These are phyloP conservation scores for Crinitomyces ghanaensis DNA, from an alignment of 805 yeast species.

Conservation along the genomic window DNA sequence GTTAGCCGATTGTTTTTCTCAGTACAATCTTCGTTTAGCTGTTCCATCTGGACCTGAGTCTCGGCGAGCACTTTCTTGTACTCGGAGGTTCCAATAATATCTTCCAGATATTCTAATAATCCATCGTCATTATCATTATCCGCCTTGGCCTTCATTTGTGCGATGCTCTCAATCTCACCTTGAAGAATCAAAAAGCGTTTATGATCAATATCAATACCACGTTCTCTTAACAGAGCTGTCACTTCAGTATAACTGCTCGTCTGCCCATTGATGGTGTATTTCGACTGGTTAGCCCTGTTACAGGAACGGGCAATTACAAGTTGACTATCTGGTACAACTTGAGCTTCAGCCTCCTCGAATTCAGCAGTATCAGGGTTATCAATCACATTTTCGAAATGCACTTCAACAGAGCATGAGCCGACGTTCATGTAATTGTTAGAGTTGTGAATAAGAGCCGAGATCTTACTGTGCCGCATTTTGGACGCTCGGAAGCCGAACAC, in stretches of 20 bases:
- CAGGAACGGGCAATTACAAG: slow-evolving; percentile 76
- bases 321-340: slow-evolving; percentile 40
- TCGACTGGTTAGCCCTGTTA: slow-evolving; percentile 60
- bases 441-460: slow-evolving; percentile 87
- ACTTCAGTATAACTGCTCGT: slow-evolving; percentile 71
- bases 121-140: slow-evolving; percentile 91
- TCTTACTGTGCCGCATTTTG: slow-evolving; percentile 91
- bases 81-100: slow-evolving; percentile 86
- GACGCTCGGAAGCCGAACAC: slow-evolving; percentile 95
- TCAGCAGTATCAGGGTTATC: slow-evolving; percentile 41
- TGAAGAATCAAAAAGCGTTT: slow-evolving; percentile 88
- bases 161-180: slow-evolving; percentile 97
- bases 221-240: slow-evolving; percentile 54
- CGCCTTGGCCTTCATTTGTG: slow-evolving; percentile 97
- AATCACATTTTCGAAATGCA: slow-evolving; percentile 67
- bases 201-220: slow-evolving; percentile 91
- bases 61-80: slow-evolving; percentile 71
- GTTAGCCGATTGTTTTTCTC: slow-evolving; percentile 74
- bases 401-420: slow-evolving; percentile 78
- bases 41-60: slow-evolving; percentile 48
- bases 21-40: slow-evolving; percentile 64
- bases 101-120: slow-evolving; percentile 83
- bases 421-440: slow-evolving; percentile 62
- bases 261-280: slow-evolving; percentile 60
- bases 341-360: no score